These are phyloP conservation scores for Scheffersomyces ergatensis DNA, from an alignment of 805 yeast genomes.

Conservation along the genomic window DNA sequence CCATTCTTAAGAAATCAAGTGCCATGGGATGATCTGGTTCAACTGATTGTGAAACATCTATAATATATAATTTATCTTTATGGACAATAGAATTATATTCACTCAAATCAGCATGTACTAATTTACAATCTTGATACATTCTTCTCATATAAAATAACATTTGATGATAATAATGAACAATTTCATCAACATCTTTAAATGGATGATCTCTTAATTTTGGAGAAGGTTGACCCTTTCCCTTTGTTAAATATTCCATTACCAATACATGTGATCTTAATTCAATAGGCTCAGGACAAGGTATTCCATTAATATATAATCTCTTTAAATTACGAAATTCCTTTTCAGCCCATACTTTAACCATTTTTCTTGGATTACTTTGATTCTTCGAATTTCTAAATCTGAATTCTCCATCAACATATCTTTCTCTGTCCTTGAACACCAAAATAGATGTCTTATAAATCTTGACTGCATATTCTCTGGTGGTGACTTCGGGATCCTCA, in stretches of 20 bases:
- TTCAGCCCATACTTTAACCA: constrained; percentile 99
- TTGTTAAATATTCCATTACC: constrained; percentile 86
- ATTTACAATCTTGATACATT: constrained; percentile 81
- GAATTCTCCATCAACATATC: constrained; percentile 95
- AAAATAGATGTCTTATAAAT: constrained; percentile 94
- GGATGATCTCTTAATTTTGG: constrained; percentile 86
- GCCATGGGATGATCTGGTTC: constrained; percentile 99
- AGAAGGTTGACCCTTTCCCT: constrained; percentile 84
- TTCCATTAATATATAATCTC: constrained; percentile 71
- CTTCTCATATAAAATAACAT: constrained; percentile 83
- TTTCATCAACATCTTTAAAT: constrained; percentile 64
- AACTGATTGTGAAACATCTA: constrained; percentile 96
- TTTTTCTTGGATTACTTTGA: constrained; percentile 91
- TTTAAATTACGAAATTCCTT: constrained; percentile 93
- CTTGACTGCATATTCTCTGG: constrained; percentile 78
- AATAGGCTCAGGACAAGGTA: constrained; percentile 92
- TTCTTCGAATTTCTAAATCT: constrained; percentile 82
- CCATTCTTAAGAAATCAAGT: constrained; percentile 93
- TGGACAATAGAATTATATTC: constrained; percentile 93
- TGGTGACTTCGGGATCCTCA: constrained; percentile 45
- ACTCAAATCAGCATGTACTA: constrained; percentile 95
- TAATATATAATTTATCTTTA: constrained; percentile 70
- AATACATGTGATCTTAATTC: constrained; percentile 86
- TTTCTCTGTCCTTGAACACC: constrained; percentile 94
- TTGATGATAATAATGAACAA: constrained; percentile 67